These are phyloP conservation scores for Neckera pumila DNA, from an alignment of 225 moss, liverwort and hornwort genomes.

Conservation along the genomic window DNA sequence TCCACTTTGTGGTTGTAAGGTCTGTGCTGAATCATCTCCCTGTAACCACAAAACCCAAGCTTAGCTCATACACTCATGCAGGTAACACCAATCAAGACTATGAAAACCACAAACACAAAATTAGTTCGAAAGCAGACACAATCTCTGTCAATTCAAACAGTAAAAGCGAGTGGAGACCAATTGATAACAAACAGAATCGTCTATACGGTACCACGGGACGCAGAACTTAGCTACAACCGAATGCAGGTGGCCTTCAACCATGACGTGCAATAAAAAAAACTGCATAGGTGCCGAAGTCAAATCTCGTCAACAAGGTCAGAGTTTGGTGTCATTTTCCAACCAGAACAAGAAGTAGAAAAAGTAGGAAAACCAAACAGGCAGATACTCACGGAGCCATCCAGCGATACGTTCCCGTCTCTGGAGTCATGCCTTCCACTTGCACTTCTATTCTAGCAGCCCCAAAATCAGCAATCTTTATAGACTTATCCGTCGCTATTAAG, in stretches of 20 bases:
- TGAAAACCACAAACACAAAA: neutral
- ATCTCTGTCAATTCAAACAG: neutral
- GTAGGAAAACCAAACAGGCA: neutral
- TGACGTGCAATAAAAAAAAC: neutral
- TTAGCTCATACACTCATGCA: neutral
- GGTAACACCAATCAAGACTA: neutral
- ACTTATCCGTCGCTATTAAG: constrained; percentile 93
- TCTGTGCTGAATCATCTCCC: constrained; percentile 99
- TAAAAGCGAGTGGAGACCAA: neutral
- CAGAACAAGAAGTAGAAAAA: neutral
- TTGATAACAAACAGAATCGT: neutral
- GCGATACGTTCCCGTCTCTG: constrained; percentile 97
- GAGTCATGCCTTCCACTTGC: constrained; percentile 99
- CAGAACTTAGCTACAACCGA: neutral
- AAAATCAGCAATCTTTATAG: constrained; percentile 98
- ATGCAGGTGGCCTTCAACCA: neutral
- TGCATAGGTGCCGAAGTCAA: neutral
- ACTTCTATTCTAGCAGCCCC: constrained; percentile 98
- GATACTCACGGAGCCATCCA: constrained; percentile 99
- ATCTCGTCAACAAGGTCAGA: neutral
- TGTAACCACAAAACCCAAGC: constrained; percentile 14
- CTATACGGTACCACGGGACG: neutral
- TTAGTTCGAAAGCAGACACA: neutral
- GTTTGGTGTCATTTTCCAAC: neutral
- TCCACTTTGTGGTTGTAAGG: constrained; percentile 97